Evolutionary conservation across 352 stramenopile species (phyloP), one percentile per base, ranked within the genome.

Genomic region (Globisporangium sylvaticum): DNA sequence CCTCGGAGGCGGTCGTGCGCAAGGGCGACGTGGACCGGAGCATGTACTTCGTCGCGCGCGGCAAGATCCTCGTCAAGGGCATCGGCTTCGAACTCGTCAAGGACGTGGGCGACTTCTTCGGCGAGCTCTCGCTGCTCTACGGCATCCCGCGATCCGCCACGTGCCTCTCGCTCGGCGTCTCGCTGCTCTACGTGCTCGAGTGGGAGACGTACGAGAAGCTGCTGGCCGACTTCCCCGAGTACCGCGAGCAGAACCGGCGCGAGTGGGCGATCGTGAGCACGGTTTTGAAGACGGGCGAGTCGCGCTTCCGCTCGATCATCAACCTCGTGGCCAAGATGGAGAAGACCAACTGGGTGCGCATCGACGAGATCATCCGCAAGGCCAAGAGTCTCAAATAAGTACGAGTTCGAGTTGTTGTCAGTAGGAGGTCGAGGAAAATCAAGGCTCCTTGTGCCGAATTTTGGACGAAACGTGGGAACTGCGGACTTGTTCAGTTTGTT

Each of bases 221-320:
- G 15, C 65, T 94, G 66, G 62, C 70, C n/a, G 81, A 90, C 58
- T 94, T 84, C 54, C 84, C 86, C 0, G 82, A 92, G 70, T 91
- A 94, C 61, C 80, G 79, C 14, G 72, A 85, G 54, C 71, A 87
- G 58, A 94, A 91, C 67, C 80, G 84, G 1, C 81, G 83, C 22
- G 85, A 90, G 59, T 94, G 86, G 86, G 80, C 90, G 52, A 68
- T 91, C 48, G 78, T 88, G 65, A 89, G 81, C 76, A 88, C 83
- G 3, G 79, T 87, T 46, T 62, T 91, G 2, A 77, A 79, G 61
- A 76, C 71, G 0, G 76, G 74, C 55, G 81, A 89, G 70, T 84
- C 79, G n/a, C 79, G 83, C 48, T 91, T 91, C 69, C 83, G 79
- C 37, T 84, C 81, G 64, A 83, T 89, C 56, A 81, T 91, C 61